These are phyloP conservation scores for Colletotrichum chrysophilum DNA, from an alignment of 2,329 filamentous ascomycete species.

Conservation along the genomic window DNA sequence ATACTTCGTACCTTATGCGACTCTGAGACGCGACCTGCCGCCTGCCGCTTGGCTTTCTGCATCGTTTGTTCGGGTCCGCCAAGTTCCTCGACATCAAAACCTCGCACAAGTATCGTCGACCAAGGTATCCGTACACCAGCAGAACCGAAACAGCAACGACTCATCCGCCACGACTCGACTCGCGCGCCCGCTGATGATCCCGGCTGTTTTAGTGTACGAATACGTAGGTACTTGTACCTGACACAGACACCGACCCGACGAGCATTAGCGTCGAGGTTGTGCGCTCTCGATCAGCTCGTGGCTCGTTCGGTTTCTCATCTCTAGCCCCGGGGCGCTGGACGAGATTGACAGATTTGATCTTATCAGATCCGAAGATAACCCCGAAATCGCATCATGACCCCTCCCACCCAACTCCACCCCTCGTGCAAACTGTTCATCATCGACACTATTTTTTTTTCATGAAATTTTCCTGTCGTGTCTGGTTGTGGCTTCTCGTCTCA, in stretches of 20 bases:
- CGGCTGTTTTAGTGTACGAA: neutral
- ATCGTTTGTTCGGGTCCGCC: neutral
- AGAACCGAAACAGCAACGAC: neutral
- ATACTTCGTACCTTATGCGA: neutral
- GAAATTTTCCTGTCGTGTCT: neutral
- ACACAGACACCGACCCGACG: neutral
- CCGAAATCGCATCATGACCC: slow-evolving; percentile 20
- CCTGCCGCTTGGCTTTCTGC: neutral
- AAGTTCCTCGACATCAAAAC: neutral
- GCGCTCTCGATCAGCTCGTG: neutral
- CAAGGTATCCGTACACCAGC: neutral
- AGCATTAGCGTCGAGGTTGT: neutral
- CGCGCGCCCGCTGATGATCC: neutral
- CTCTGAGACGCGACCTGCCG: neutral
- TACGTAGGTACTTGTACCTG: neutral
- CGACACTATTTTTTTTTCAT: neutral
- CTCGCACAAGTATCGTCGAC: neutral
- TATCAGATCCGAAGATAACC: slow-evolving; percentile 61
- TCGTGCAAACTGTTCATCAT: slow-evolving; percentile 6
- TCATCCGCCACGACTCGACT: neutral
- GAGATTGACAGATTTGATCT: slow-evolving; percentile 45
- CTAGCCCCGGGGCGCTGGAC: neutral
- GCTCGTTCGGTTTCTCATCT: neutral
- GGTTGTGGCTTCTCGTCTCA: neutral
- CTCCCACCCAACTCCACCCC: neutral